phyloP scores from a whole-genome alignment of 148 eudicot genomes.

The Dysphania ambrosioides region DNA sequence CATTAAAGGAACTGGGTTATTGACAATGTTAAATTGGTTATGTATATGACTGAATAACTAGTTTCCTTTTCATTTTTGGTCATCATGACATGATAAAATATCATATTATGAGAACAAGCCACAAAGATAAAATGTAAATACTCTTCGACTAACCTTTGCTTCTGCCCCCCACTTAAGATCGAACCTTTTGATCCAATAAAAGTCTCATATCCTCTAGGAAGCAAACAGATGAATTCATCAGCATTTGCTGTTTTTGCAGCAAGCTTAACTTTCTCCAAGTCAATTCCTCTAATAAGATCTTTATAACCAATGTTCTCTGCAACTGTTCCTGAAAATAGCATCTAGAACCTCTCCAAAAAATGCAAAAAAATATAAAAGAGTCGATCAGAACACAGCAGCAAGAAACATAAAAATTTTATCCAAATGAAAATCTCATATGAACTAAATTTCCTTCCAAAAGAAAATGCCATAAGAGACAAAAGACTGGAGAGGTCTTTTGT shows the following conservation, averaged over 20 bases:
- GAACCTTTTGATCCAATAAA: slow-evolving; percentile 84
- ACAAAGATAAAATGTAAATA: background rate
- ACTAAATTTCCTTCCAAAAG: too few relatives aligned
- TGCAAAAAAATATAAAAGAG: background rate
- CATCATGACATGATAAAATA: background rate
- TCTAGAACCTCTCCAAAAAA: slow-evolving; percentile 41
- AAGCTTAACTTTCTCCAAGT: slow-evolving; percentile 68
- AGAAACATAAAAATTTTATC: background rate
- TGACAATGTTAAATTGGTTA: background rate
- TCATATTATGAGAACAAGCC: background rate
- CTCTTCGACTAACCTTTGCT: slow-evolving; percentile 62
- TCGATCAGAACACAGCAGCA: slow-evolving; percentile 1
- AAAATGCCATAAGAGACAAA: background rate
- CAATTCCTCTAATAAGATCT: slow-evolving; percentile 63
- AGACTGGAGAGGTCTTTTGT: background rate
- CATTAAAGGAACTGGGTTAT: background rate
- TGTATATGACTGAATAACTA: too few relatives aligned
- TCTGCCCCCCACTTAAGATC: slow-evolving; percentile 91
- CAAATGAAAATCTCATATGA: background rate
- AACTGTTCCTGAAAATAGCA: slow-evolving; percentile 80
- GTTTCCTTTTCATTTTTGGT: background rate
- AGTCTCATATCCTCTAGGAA: slow-evolving; percentile 69
- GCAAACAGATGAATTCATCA: slow-evolving; percentile 71
- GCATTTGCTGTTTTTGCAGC: slow-evolving; percentile 94
- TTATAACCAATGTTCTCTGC: slow-evolving; percentile 93